Conservation (phyloP, 495 filamentous ascomycete species). For the Aspergillus sparsus region DNA sequence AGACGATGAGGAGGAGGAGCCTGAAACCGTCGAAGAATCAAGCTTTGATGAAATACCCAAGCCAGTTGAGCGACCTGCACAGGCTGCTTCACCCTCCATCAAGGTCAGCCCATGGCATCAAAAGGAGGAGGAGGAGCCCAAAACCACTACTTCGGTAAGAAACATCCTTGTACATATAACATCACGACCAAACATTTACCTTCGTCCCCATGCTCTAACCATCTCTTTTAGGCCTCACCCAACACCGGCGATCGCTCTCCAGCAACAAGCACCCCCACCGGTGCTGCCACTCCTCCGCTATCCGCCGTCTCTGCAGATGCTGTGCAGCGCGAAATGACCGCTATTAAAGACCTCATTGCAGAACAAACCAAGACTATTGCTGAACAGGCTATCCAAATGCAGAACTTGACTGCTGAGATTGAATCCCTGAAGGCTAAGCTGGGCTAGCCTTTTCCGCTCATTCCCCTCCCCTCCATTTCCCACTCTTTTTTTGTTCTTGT, state of each 20-base stretch:
- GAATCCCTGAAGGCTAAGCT: conserved; percentile 49
- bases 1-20: conserved; percentile 67
- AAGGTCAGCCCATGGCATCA: conserved; percentile 39
- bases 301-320: conserved; percentile 27
- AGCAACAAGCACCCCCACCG: conserved; percentile 18
- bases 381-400: conserved; percentile 46
- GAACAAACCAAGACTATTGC: conserved; percentile 50
- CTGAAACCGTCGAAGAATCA: conserved; percentile 62
- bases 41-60: conserved; percentile 84
- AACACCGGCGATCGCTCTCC: conserved; percentile 20
- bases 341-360: conserved; percentile 47
- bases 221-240: conserved; percentile 6
- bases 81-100: conserved; percentile 35
- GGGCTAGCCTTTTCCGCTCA: conserved; percentile 23
- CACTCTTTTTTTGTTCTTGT: conserved; percentile 1
- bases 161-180: neutral
- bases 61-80: conserved; percentile 52
- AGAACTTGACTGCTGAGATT: conserved; percentile 47
- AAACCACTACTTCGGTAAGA: conserved; percentile 25
- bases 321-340: conserved; percentile 44
- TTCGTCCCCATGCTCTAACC: conserved; percentile 2
- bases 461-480: neutral
- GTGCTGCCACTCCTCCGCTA: conserved; percentile 29
- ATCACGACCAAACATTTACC: too few relatives aligned
- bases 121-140: conserved; percentile 38